Evolutionary conservation across 140 eudicot genomes (phyloP), one percentile per base, ranked within the genome.

Genomic region (Cichorium intybus): DNA sequence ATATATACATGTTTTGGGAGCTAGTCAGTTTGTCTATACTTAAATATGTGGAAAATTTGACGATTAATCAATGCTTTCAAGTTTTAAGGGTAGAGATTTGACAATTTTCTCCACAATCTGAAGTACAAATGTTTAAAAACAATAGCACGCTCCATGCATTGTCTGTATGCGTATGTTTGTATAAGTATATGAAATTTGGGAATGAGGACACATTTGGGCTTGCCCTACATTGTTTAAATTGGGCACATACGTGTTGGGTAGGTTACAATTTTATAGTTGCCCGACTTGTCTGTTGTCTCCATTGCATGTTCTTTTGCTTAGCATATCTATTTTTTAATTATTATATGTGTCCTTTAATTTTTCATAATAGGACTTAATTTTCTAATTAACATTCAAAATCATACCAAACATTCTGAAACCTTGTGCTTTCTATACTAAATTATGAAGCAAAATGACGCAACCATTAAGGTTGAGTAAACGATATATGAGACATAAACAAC

Each of bases 221-320:
- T 55, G 28, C 64, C 56, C 56, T 52, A 57, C 66, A 33, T 66
- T 66, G 69, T 58, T 48, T 39, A 17, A 49, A 66, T 24, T 35
- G 4, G 73, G 58, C 9, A 58, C 22, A 49, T 50, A 66, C 79
- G 75, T 75, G 79, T 75, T 75, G 63, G 69, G 70, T 28, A 67
- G 70, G 79, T 27, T 50, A 51, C 75, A 35, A 26, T 14, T 66
- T 14, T 57, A 49, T 58, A 26, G 63, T 50, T n/a, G n/a, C n/a
- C n/a, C n/a, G n/a, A n/a, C n/a, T n/a, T n/a, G n/a, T n/a, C n/a
- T n/a, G n/a, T n/a, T 50, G 53, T 66, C 57, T 48, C 22, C 17
- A 35, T 66, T 57, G 16, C 69, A 58, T 74, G 50, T 20, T 35
- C 45, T 58, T 74, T 21, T 27, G 69, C 50, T 24, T 35, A 22